phyloP scores from a whole-genome alignment of 2,329 filamentous ascomycete species.

The Cercospora brassicicola region DNA sequence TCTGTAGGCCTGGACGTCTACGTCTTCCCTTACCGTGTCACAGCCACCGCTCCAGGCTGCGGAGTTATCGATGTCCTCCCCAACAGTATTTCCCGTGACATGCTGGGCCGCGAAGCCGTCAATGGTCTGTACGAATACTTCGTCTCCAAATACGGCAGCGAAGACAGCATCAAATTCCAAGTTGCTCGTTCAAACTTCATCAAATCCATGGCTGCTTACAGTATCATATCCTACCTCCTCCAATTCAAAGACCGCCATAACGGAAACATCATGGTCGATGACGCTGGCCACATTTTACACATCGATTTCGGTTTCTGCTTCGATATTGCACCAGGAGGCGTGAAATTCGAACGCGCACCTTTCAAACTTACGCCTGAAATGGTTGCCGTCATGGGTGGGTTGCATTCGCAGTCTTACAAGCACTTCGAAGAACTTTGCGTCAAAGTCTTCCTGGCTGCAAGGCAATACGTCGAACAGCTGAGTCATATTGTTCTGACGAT shows the following conservation, averaged over 20 bases:
- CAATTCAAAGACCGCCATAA: slow-evolving; percentile 99
- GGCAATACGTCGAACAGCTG: slow-evolving; percentile 85
- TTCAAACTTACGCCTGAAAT: slow-evolving; percentile 98
- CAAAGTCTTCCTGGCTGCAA: slow-evolving; percentile 86
- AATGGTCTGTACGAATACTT: slow-evolving; percentile 99
- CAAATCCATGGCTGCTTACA: slow-evolving; percentile 98
- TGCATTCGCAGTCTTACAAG: slow-evolving; percentile 80
- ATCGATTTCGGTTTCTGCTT: slow-evolving; percentile 99
- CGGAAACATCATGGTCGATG: slow-evolving; percentile 99
- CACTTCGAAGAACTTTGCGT: slow-evolving; percentile 97
- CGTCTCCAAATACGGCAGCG: slow-evolving; percentile 92
- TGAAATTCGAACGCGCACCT: slow-evolving; percentile 94
- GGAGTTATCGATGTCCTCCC: slow-evolving; percentile 97
- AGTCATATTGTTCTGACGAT: slow-evolving; percentile 88
- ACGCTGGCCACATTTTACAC: slow-evolving; percentile 93
- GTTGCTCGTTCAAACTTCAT: slow-evolving; percentile 95
- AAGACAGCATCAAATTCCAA: slow-evolving; percentile 92
- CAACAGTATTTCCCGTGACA: slow-evolving; percentile 96
- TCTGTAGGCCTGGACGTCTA: slow-evolving; percentile 92
- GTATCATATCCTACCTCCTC: slow-evolving; percentile 89
- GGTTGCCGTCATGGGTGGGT: slow-evolving; percentile 96
- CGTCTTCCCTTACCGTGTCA: slow-evolving; percentile 95
- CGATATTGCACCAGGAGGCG: slow-evolving; percentile 93
- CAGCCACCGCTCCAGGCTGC: slow-evolving; percentile 92
- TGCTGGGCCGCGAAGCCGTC: slow-evolving; percentile 96